A percentile compares a stretch with the other conserved stretches of the same genome.
These are phyloP conservation scores for Emergomyces orientalis DNA, from an alignment of 2,329 filamentous ascomycete genomes.

Conservation along the genomic window DNA sequence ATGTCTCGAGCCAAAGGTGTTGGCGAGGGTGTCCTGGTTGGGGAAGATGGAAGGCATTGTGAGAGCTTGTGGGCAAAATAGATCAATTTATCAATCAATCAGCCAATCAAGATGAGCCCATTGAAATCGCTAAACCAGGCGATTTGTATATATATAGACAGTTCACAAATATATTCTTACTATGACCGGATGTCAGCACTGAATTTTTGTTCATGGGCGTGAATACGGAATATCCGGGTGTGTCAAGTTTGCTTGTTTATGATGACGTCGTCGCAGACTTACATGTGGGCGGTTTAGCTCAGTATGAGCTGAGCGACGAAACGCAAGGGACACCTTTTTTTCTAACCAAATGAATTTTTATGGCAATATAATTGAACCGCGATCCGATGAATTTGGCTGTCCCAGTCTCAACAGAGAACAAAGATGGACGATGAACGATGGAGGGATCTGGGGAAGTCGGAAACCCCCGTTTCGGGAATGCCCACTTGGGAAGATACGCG, in stretches of 20 bases:
- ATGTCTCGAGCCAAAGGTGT: constrained; percentile 44
- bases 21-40: constrained; percentile 44
- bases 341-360: background rate
- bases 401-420: background rate
- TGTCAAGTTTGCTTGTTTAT: background rate
- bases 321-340: background rate
- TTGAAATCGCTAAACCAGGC: background rate
- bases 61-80: too few relatives aligned
- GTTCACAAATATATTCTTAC: background rate
- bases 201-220: background rate
- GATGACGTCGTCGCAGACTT: constrained; percentile 1
- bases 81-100: background rate
- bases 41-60: constrained; percentile 50
- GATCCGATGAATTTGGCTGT: background rate
- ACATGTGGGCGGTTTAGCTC: background rate
- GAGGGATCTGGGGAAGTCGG: background rate
- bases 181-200: background rate
- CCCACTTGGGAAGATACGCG: background rate
- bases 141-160: background rate
- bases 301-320: background rate
- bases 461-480: background rate
- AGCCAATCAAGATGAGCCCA: background rate
- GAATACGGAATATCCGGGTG: background rate
- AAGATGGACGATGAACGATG: background rate
- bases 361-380: background rate